These are phyloP conservation scores for Starmerella stellata DNA, from an alignment of 805 yeast genomes.

Conservation along the genomic window DNA sequence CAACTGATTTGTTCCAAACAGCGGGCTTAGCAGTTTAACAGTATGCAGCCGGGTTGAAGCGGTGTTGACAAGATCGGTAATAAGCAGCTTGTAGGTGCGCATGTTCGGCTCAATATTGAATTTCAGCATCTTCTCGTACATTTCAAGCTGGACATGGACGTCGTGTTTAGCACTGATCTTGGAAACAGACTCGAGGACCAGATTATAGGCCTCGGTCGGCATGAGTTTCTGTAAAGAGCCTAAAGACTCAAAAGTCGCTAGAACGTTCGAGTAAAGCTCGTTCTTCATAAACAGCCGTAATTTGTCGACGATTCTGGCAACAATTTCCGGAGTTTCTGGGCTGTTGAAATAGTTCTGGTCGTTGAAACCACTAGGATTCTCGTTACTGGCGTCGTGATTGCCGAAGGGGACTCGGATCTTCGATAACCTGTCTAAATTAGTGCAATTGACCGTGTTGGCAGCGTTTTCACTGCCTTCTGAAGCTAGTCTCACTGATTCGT, in stretches of 20 bases:
- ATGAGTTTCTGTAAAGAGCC: slow-evolving; percentile 6
- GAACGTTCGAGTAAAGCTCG: slow-evolving; percentile 11
- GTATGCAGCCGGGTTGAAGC: slow-evolving; percentile 8
- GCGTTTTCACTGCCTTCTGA: background rate
- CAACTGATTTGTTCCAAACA: slow-evolving; percentile 13
- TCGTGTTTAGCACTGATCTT: slow-evolving; percentile 10
- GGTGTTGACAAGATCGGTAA: slow-evolving; percentile 15
- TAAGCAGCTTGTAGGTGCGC: slow-evolving; percentile 19
- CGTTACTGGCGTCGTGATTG: no score
- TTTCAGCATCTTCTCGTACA: slow-evolving; percentile 18
- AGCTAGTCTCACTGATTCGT: background rate
- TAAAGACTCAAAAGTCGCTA: slow-evolving; percentile 4
- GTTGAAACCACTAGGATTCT: no score
- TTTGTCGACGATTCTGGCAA: slow-evolving; percentile 6
- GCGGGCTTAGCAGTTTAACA: slow-evolving; percentile 4
- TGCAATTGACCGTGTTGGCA: background rate
- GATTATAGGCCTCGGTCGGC: slow-evolving; percentile 18
- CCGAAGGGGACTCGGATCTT: no score
- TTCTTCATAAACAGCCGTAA: slow-evolving; percentile 8
- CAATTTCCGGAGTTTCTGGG: background rate
- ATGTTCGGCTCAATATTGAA: slow-evolving; percentile 16
- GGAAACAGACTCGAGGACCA: slow-evolving; percentile 14
- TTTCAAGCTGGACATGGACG: slow-evolving; percentile 17
- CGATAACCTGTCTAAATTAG: no score
- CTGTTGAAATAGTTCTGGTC: background rate